Conservation (phyloP, 805 yeast genomes). For the Debaryomyces hansenii region DNA sequence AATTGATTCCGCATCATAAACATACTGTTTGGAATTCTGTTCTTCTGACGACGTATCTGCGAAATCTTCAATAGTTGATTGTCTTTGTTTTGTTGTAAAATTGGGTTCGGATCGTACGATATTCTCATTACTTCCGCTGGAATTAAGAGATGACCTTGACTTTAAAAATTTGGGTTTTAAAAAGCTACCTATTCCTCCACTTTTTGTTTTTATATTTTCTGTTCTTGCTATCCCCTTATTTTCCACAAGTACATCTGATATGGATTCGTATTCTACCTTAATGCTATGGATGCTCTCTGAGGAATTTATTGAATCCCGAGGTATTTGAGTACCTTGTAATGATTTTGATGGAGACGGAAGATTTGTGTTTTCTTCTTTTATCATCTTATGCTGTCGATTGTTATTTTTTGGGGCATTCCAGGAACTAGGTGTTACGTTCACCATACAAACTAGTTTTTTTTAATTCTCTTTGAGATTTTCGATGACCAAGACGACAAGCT, state of each 20-base stretch:
- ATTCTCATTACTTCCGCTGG: background rate
- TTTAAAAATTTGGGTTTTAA: constrained; percentile 21
- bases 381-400: too few relatives aligned
- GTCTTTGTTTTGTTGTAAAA: constrained; percentile 10
- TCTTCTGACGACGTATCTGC: constrained; percentile 36
- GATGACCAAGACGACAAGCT: too few relatives aligned
- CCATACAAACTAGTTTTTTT: too few relatives aligned
- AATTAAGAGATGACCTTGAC: constrained; percentile 16
- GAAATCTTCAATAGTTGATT: constrained; percentile 31
- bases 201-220: constrained; percentile 1
- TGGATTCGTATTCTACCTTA: too few relatives aligned
- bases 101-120: background rate
- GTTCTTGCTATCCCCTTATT: background rate
- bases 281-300: constrained; percentile 14
- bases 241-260: background rate
- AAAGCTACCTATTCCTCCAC: constrained; percentile 5
- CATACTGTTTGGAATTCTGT: constrained; percentile 5
- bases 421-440: too few relatives aligned
- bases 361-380: constrained; percentile 5
- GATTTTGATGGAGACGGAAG: constrained; percentile 27
- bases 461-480: too few relatives aligned
- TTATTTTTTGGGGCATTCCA: too few relatives aligned
- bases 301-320: constrained; percentile 22
- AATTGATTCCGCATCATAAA: constrained; percentile 27
- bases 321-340: constrained; percentile 22